Percentiles rank a stretch among this genome's conserved stretches.
Conservation (phyloP, 192 early-diverging fungal genomes). For the Backusella psychrophila region DNA sequence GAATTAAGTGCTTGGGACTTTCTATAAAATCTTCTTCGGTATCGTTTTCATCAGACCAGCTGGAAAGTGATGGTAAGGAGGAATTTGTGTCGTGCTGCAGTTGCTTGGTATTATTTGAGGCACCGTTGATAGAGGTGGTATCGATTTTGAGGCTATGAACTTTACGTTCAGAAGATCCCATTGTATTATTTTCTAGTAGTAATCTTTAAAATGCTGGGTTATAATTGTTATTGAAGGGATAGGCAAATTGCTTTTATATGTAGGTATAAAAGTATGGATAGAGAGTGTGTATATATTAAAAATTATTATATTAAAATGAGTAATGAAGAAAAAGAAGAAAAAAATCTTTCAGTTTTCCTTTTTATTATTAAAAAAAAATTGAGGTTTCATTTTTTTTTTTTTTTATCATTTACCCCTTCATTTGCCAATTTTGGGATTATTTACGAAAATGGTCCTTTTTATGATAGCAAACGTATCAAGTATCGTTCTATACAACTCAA, state of each 20-base stretch:
- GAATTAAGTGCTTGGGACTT: not conserved
- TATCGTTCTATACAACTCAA: not conserved
- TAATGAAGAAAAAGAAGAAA: not conserved
- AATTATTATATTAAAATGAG: not conserved
- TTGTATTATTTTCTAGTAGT: not conserved
- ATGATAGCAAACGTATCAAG: too few relatives aligned
- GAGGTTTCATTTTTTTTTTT: not conserved
- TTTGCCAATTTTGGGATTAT: too few relatives aligned
- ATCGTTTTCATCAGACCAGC: not conserved
- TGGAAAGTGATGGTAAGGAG: not conserved
- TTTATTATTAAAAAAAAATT: not conserved
- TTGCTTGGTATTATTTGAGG: not conserved
- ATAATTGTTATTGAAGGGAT: not conserved
- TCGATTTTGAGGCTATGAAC: not conserved
- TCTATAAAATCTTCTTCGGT: not conserved
- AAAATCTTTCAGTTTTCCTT: not conserved
- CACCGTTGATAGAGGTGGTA: not conserved
- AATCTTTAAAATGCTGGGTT: not conserved
- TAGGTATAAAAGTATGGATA: not conserved
- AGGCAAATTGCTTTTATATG: not conserved
- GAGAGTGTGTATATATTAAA: not conserved
- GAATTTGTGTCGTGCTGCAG: not conserved
- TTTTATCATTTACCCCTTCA: too few relatives aligned
- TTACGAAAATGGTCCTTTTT: too few relatives aligned
- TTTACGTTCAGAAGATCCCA: not conserved